Base-by-base conservation (phyloP, 1,284 basidiomycete species). In the Tilletiaria anomala region DNA sequence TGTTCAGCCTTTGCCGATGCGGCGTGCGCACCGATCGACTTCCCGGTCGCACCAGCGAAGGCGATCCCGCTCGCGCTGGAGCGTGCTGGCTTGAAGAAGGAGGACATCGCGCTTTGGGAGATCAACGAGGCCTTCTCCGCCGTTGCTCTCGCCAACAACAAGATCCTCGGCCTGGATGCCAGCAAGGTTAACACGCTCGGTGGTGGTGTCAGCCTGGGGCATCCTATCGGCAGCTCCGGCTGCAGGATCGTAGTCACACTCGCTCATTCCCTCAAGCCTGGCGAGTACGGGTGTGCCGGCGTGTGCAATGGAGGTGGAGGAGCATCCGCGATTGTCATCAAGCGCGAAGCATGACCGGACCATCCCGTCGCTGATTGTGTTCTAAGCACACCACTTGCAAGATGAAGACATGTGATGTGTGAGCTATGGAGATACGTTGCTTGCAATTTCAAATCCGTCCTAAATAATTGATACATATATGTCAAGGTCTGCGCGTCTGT, bases 1-100 rank as follows among this genome's bases (percentile, higher is more conserved):
- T 23, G n/a, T n/a, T n/a, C n/a, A 93, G 87, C 87, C 5, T 96
- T 84, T 70, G 87, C 93, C 49, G 93, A 99, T 71, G 87, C 84
- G 51, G 93, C 93, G 60, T 80, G 87, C 57, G 86, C 85, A 22
- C 93, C 93, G 29, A 83, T 96, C 58, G 87, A 97, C 70, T 99
- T 99, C 79, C 88, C 91, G 36, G 77, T 79, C 55, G 93, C 93
- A 21, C 93, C 93, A 20, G 83, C 91, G 18, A 75, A 83, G 46
- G 91, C 89, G 29, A 73, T 97, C 35, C 93, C 93, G 32, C 72
- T 78, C 50, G 93, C 93, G 6, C 75, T 99, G 44, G 73, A 88
- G 72, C 78, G 76, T 52, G 93, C 91, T 36, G 83, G 83, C 55
- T 73, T 97, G 44, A 77, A 77, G 22, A 68, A 80, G 45, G 74